Percentiles rank a stretch among this genome's conserved stretches.
phyloP scores from a whole-genome alignment of 768 basidiomycete genomes.

The Mycena galopus region DNA sequence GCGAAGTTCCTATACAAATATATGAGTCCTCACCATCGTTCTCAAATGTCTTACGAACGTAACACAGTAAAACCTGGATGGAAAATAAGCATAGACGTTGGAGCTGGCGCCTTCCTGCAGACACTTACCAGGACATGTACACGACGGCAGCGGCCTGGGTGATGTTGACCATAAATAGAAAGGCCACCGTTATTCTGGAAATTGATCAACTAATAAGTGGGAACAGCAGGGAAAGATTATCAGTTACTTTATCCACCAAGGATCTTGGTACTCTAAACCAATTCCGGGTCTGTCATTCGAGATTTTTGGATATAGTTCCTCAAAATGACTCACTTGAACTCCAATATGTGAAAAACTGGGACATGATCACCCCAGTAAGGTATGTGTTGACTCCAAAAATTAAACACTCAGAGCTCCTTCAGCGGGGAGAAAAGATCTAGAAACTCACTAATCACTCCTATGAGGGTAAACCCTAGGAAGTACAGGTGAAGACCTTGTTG shows the following conservation, averaged over 20 bases:
- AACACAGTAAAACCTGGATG: too few relatives aligned
- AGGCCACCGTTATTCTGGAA: too few relatives aligned
- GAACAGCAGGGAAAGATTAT: too few relatives aligned
- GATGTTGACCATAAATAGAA: too few relatives aligned
- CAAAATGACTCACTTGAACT: slow-evolving; percentile 7
- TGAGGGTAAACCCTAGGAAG: too few relatives aligned
- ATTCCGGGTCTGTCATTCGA: background rate
- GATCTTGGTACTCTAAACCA: background rate
- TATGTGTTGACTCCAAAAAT: background rate
- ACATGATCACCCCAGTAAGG: background rate
- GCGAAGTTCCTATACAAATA: background rate
- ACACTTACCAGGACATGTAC: background rate
- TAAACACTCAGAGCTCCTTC: background rate
- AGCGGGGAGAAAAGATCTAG: background rate
- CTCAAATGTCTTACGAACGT: too few relatives aligned
- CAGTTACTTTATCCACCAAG: too few relatives aligned
- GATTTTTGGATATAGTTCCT: background rate
- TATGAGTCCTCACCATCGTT: background rate
- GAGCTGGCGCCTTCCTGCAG: background rate
- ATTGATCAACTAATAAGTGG: too few relatives aligned
- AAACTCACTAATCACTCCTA: background rate
- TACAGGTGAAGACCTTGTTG: too few relatives aligned
- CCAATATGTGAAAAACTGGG: slow-evolving; percentile 27
- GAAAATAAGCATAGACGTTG: background rate
- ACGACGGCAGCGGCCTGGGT: too few relatives aligned